Evolutionary conservation across 2,329 filamentous ascomycete genomes (phyloP), one percentile per base, ranked within the genome.

Genomic region (Stemphylium beticola): DNA sequence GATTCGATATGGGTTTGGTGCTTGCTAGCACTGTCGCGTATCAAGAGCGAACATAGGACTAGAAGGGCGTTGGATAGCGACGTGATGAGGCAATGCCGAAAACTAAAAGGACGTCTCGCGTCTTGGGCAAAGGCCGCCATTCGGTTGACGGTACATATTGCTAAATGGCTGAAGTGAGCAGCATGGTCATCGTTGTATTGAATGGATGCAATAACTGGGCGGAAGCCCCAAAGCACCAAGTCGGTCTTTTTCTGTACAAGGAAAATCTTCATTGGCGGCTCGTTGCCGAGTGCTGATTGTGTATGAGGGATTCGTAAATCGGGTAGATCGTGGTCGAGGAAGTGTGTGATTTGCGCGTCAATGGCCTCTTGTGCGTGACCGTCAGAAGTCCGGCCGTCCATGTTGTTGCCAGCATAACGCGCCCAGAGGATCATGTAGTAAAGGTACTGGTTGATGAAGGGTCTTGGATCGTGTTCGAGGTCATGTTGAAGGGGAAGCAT

Each of bases 371-470:
- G 43, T 38, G 58, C 4, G 36, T 32, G 26, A 39, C 58, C 31
- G 46, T 59, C 31, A 48, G 56, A 34, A 55, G 54, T 38, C 60
- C 64, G 18, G 51, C 34, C 29, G 32, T 73, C 71, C 58, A 64
- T 66, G 4, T 64, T 54, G 2, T 64, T 59, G 18, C 64, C 62
- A 15, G 64, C 60, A 7, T 69, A 58, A 15, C 59, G 66, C 5
- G 65, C 66, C 65, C 67, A 69, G n/a, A 56, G 53, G 2, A 66
- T 50, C 62, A 67, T 64, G 12, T 56, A 64, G 17, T 58, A 54
- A 1, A 72, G 49, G 39, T 63, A 72, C 15, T 58, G 49, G 29
- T 64, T 64, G 14, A 56, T 53, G 14, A 63, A 68, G 10, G 42
- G 40, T 18, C 43, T 67, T 43, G 18, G 65, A 44, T 40, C 63